Percentiles rank a stretch among this genome's conserved stretches.
phyloP scores from a whole-genome alignment of 768 basidiomycete genomes.

The Favolaschia claudopus region DNA sequence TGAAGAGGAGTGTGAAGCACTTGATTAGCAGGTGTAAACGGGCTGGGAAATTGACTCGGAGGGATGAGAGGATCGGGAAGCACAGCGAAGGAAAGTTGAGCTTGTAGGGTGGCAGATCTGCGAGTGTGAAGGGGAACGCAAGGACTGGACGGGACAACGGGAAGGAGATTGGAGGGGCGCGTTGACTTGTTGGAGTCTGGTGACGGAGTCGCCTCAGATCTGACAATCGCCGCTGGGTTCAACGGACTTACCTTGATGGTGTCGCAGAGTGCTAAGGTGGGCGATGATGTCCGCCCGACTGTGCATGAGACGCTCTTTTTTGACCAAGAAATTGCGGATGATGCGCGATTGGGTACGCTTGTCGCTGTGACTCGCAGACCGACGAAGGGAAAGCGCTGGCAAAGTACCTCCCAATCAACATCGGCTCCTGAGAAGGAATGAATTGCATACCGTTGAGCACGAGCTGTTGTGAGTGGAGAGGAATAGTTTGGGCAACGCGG shows the following conservation, averaged over 20 bases:
- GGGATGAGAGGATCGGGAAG: slow-evolving; percentile 16
- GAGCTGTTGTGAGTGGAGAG: neutral
- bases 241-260: too few relatives aligned
- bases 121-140: slow-evolving; percentile 1
- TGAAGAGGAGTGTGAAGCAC: slow-evolving; percentile 20
- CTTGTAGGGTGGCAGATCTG: neutral
- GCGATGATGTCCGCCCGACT: too few relatives aligned
- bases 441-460: slow-evolving; percentile 5
- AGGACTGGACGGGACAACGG: neutral
- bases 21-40: slow-evolving; percentile 25
- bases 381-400: slow-evolving; percentile 18
- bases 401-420: neutral
- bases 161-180: neutral
- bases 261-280: neutral
- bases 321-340: too few relatives aligned
- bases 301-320: too few relatives aligned
- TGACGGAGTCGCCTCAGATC: too few relatives aligned
- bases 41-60: slow-evolving; percentile 22
- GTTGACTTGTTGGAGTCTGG: too few relatives aligned
- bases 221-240: slow-evolving; percentile 1
- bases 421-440: neutral
- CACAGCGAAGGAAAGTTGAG: neutral
- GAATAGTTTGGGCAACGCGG: neutral
- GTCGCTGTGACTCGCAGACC: too few relatives aligned
- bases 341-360: too few relatives aligned